Conservation (phyloP, 73 alveolate genomes). For the Uronychia setigera region DNA sequence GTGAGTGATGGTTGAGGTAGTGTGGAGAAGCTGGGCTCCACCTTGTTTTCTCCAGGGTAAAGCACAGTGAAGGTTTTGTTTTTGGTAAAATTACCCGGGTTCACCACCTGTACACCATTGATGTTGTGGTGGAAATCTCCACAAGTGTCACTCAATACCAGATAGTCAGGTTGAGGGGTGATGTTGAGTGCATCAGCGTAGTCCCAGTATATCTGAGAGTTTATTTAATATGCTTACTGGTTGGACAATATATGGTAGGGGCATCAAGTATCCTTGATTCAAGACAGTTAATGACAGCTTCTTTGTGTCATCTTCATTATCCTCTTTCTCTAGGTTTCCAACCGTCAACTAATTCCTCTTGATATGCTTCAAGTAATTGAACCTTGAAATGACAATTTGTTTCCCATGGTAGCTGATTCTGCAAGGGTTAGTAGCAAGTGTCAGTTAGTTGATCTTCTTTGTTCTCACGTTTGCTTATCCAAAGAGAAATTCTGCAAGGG, state of each 20-base stretch:
- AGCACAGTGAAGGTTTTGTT: slow-evolving; percentile 37
- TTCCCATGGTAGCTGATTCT: slow-evolving; percentile 64
- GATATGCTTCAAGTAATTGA: slow-evolving; percentile 42
- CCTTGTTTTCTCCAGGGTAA: slow-evolving; percentile 18
- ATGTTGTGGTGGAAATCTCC: slow-evolving; percentile 33
- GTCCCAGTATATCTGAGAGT: slow-evolving; percentile 29
- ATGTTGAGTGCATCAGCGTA: slow-evolving; percentile 40
- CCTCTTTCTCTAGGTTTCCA: slow-evolving; percentile 23
- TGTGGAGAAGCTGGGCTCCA: too few relatives aligned
- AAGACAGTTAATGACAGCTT: slow-evolving; percentile 47
- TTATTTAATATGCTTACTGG: slow-evolving; percentile 9
- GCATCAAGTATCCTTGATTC: slow-evolving; percentile 53
- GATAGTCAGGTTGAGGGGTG: slow-evolving; percentile 54
- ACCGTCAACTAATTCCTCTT: slow-evolving; percentile 42
- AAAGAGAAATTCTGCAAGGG: slow-evolving; percentile 43
- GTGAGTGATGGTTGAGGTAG: too few relatives aligned
- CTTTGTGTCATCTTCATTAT: slow-evolving; percentile 32
- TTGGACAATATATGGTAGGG: slow-evolving; percentile 49
- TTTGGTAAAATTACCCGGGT: slow-evolving; percentile 54
- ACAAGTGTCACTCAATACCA: slow-evolving; percentile 52
- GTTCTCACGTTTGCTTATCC: slow-evolving; percentile 22
- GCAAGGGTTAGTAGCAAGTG: slow-evolving; percentile 52
- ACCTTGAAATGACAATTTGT: slow-evolving; percentile 56
- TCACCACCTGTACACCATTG: slow-evolving; percentile 21
- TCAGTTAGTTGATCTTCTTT: slow-evolving; percentile 21